These are phyloP conservation scores for Peziza echinospora DNA, from an alignment of 495 filamentous ascomycete species.

Conservation along the genomic window DNA sequence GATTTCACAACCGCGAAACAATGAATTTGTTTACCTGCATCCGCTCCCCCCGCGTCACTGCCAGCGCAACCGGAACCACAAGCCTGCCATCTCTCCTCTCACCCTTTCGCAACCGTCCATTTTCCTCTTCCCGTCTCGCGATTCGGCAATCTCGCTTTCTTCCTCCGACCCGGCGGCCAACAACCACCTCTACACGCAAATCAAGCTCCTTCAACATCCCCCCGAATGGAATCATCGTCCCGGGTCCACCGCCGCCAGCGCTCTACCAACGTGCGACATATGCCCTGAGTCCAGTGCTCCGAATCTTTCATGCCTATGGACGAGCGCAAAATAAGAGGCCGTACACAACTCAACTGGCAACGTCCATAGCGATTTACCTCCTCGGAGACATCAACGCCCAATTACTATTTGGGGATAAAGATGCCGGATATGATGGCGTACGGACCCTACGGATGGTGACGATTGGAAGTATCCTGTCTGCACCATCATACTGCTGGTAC, in stretches of 20 bases:
- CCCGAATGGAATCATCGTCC: background rate
- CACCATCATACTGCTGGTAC: conserved; percentile 66
- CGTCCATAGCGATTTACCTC: conserved; percentile 54
- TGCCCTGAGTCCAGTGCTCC: conserved; percentile 11
- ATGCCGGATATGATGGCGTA: conserved; percentile 41
- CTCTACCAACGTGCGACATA: conserved; percentile 1
- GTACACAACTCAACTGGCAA: conserved; percentile 54
- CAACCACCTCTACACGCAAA: background rate
- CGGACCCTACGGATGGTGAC: conserved; percentile 48
- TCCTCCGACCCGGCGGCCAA: background rate
- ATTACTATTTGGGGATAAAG: conserved; percentile 26
- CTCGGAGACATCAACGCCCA: conserved; percentile 68
- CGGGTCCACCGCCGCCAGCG: background rate
- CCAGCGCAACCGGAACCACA: too few relatives aligned
- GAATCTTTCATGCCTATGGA: conserved; percentile 46
- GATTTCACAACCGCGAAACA: too few relatives aligned
- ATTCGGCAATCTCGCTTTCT: too few relatives aligned
- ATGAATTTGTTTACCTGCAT: too few relatives aligned
- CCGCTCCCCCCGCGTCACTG: too few relatives aligned
- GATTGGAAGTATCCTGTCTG: conserved; percentile 47
- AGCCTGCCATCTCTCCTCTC: too few relatives aligned
- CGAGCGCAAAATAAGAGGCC: conserved; percentile 47
- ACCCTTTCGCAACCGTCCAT: too few relatives aligned
- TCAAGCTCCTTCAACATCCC: background rate
- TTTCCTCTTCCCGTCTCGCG: too few relatives aligned